Evolutionary conservation across 208 protist species (phyloP).

Genomic region (Acanthamoeba triangularis): DNA sequence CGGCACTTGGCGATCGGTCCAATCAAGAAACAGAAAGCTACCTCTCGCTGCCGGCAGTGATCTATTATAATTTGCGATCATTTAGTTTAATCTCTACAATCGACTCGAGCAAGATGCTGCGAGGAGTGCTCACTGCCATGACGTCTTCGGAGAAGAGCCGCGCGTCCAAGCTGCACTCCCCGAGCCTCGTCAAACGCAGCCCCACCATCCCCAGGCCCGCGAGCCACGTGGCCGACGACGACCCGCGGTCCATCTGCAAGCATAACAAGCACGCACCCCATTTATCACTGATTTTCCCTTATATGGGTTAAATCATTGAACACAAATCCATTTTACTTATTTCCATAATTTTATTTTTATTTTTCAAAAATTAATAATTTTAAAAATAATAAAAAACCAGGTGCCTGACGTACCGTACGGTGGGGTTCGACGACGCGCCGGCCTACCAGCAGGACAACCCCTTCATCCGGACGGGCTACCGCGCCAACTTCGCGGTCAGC

Average conservation of each 20-base stretch:
- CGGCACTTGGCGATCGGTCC: too few species aligned
- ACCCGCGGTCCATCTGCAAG: background rate
- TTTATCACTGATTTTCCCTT: background rate
- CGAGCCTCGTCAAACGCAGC: background rate
- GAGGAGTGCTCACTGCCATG: background rate
- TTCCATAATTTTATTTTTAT: background rate
- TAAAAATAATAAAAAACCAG: too few species aligned
- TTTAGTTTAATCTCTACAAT: too few species aligned
- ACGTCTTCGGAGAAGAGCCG: background rate
- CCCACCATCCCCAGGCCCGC: background rate
- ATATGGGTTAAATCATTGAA: background rate
- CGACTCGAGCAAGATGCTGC: background rate
- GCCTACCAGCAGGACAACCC: constrained; percentile 55
- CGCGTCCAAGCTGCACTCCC: background rate
- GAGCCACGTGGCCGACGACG: too few species aligned
- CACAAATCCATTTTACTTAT: background rate
- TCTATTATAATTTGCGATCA: too few species aligned
- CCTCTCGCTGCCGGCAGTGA: too few species aligned
- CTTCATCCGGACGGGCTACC: constrained; percentile 27
- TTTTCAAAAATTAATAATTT: too few species aligned
- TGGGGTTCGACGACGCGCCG: constrained; percentile 20
- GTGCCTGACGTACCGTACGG: background rate
- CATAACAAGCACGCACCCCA: background rate
- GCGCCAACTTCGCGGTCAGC: constrained; percentile 41
- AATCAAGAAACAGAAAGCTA: too few species aligned